Evolutionary conservation across 495 filamentous ascomycete genomes (phyloP).

Genomic region (Lasiosphaeria miniovina): DNA sequence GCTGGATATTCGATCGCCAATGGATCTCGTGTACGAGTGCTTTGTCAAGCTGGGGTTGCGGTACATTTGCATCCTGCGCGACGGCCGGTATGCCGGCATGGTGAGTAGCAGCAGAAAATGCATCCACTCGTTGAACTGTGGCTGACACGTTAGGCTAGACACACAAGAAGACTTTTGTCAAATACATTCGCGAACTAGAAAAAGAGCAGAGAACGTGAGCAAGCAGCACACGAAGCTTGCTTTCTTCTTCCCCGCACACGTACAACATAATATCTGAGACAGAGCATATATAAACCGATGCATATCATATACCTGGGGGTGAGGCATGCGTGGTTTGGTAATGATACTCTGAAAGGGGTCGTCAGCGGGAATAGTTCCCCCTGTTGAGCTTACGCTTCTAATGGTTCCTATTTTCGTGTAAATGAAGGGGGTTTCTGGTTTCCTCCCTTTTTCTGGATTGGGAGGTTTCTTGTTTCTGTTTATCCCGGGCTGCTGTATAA

Average conservation of each 20-base stretch:
- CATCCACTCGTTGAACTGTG: not conserved
- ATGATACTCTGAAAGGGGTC: no score
- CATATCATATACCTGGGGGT: not conserved
- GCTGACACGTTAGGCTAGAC: constrained; percentile 43
- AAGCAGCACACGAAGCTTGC: no score
- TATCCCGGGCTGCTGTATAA: no score
- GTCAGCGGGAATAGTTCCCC: no score
- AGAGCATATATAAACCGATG: not conserved
- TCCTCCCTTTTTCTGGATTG: no score
- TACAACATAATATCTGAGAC: not conserved
- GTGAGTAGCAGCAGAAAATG: constrained; percentile 44
- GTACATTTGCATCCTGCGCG: constrained; percentile 83
- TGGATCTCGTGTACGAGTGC: constrained; percentile 95
- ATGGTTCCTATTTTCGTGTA: no score
- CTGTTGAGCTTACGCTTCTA: no score
- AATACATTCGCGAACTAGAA: constrained; percentile 82
- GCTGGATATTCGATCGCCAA: constrained; percentile 83
- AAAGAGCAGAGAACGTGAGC: constrained; percentile 37
- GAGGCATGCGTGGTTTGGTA: no score
- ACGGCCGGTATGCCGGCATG: constrained; percentile 85
- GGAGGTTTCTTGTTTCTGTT: no score
- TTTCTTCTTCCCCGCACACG: no score
- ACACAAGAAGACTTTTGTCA: constrained; percentile 96
- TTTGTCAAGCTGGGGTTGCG: constrained; percentile 92
- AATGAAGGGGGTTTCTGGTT: no score